A percentile compares a stretch with the other conserved stretches of the same genome.
Conservation (phyloP, 352 stramenopile genomes). For the Phytopythium montanum region DNA sequence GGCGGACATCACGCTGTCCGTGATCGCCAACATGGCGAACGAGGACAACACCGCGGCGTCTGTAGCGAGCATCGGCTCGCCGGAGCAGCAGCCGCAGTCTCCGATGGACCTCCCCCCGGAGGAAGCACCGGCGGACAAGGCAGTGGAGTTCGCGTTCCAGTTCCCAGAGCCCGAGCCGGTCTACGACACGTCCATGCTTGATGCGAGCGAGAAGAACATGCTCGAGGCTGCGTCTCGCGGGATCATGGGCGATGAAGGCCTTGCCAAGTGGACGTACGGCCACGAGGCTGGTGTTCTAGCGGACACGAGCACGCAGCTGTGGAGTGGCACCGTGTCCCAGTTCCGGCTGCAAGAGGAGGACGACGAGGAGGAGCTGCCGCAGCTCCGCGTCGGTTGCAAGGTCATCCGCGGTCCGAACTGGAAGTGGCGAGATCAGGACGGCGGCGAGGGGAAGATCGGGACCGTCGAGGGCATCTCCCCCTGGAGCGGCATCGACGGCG, state of each 20-base stretch:
- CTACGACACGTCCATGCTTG: constrained; percentile 62
- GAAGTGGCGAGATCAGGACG: constrained; percentile 89
- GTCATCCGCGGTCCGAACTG: constrained; percentile 89
- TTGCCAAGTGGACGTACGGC: constrained; percentile 54
- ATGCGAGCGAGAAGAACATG: constrained; percentile 36
- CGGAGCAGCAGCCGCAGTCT: constrained; percentile 22
- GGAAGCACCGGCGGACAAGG: constrained; percentile 16
- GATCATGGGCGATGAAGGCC: constrained; percentile 58
- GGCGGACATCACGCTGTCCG: constrained; percentile 71
- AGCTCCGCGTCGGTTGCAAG: constrained; percentile 79
- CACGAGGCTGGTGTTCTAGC: constrained; percentile 73
- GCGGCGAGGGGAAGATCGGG: constrained; percentile 78
- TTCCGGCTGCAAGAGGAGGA: constrained; percentile 46
- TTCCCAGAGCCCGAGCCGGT: constrained; percentile 61
- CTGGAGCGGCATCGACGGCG: constrained; percentile 86
- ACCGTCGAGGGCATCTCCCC: constrained; percentile 82
- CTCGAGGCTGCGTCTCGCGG: constrained; percentile 67
- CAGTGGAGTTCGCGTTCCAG: constrained; percentile 52
- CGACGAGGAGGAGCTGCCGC: constrained; percentile 40
- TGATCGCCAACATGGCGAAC: constrained; percentile 85
- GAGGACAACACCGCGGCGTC: constrained; percentile 61
- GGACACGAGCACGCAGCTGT: constrained; percentile 62
- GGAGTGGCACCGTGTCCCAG: constrained; percentile 77
- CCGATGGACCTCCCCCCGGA: constrained; percentile 7
- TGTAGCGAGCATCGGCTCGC: constrained; percentile 41